A percentile compares a stretch with the other conserved stretches of the same genome.
Conservation (phyloP, 306 rosid genomes). For the Rubus parviflorus region DNA sequence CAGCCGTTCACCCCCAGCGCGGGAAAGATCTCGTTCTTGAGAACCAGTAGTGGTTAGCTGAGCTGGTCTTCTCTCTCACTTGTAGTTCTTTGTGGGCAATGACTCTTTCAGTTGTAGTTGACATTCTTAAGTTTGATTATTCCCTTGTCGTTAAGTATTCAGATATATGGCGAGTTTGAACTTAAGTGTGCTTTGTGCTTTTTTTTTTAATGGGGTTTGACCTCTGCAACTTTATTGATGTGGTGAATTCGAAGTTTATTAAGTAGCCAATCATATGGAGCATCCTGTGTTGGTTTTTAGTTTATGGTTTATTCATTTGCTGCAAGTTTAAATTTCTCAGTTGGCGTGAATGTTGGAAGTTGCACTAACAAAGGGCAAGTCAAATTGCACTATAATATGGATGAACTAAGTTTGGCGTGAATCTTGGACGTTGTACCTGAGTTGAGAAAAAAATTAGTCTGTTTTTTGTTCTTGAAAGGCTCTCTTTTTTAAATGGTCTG, state of each 20-base stretch:
- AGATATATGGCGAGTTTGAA: constrained; percentile 25
- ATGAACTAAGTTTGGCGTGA: constrained; percentile 1
- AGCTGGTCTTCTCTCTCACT: constrained; percentile 34
- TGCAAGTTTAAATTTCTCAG: not conserved
- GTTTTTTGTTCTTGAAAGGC: not conserved
- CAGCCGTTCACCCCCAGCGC: constrained; percentile 69
- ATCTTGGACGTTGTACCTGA: not conserved
- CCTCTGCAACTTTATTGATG: not conserved
- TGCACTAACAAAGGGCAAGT: too few relatives aligned
- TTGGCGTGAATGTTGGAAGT: not conserved
- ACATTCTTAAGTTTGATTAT: constrained; percentile 17
- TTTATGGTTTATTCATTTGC: not conserved
- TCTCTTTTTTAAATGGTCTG: not conserved
- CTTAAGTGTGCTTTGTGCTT: constrained; percentile 9
- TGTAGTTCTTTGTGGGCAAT: constrained; percentile 16
- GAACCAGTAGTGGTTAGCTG: constrained; percentile 30
- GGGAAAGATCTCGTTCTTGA: constrained; percentile 52
- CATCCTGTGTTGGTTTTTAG: not conserved
- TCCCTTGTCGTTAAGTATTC: constrained; percentile 24
- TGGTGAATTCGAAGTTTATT: constrained; percentile 12
- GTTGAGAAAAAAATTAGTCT: not conserved
- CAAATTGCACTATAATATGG: too few relatives aligned
- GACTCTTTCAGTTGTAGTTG: constrained; percentile 28
- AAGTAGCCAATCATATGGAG: constrained; percentile 14
- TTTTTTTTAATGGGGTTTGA: not conserved